Evolutionary conservation across 306 rosid species (phyloP).

Genomic region (Cyamopsis tetragonoloba): DNA sequence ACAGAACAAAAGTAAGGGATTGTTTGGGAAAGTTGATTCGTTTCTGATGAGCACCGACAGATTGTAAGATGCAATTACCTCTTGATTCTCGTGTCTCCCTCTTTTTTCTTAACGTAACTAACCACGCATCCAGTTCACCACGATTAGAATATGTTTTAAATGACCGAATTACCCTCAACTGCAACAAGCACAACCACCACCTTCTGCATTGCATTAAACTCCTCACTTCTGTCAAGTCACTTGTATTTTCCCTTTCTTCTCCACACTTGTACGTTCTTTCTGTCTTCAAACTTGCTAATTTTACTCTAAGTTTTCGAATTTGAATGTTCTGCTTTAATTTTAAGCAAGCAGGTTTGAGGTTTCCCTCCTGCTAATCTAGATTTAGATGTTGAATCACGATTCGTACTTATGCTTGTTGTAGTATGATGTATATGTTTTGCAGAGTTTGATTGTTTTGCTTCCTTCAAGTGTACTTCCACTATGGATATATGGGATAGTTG

Average conservation of each 20-base stretch:
- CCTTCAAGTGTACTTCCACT: not conserved
- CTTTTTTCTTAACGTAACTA: not conserved
- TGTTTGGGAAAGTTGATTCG: constrained; percentile 2
- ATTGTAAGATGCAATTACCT: not conserved
- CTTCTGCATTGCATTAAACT: constrained; percentile 18
- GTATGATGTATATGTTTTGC: not conserved
- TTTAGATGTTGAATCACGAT: not conserved
- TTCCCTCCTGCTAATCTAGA: not conserved
- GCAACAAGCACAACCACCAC: constrained; percentile 23
- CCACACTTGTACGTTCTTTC: not conserved
- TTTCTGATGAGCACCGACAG: constrained; percentile 27
- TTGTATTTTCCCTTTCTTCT: not conserved
- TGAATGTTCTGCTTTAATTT: constrained; percentile 17
- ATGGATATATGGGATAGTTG: constrained; percentile 32
- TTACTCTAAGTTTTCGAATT: constrained; percentile 9
- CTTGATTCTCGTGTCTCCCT: not conserved
- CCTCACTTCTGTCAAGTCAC: not conserved
- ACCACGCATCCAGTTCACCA: not conserved
- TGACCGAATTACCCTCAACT: constrained; percentile 27
- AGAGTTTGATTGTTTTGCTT: not conserved
- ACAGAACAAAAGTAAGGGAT: not conserved
- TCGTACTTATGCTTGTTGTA: not conserved
- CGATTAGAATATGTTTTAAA: not conserved
- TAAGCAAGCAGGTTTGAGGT: not conserved
- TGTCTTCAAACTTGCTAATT: constrained; percentile 17